Percentiles rank a stretch among this genome's conserved stretches.
phyloP scores from a whole-genome alignment of 2,329 filamentous ascomycete genomes.

The Alternaria sp. region DNA sequence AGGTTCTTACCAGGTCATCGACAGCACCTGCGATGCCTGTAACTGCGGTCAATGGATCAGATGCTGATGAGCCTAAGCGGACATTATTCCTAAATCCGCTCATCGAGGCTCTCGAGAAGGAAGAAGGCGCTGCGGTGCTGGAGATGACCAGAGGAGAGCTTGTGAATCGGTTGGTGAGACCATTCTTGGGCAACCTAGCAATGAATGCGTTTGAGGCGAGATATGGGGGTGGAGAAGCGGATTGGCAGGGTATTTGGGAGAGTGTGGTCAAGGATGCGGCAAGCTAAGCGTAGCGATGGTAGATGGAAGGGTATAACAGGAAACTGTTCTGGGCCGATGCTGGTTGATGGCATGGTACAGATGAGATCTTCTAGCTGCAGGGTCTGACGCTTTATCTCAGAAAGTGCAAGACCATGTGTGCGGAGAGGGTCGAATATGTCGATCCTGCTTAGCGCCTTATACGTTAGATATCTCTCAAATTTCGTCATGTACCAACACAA shows the following conservation, averaged over 20 bases:
- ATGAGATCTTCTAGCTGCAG: neutral
- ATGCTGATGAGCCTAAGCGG: slow-evolving; percentile 37
- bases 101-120: slow-evolving; percentile 43
- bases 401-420: neutral
- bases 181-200: slow-evolving; percentile 90
- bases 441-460: too few species aligned
- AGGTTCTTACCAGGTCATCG: slow-evolving; percentile 64
- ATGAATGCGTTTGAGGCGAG: slow-evolving; percentile 94
- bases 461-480: neutral
- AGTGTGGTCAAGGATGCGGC: slow-evolving; percentile 44
- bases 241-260: slow-evolving; percentile 44
- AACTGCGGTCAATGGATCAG: neutral
- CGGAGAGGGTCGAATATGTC: neutral
- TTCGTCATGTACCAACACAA: neutral
- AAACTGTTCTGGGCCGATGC: neutral
- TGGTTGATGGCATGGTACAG: neutral
- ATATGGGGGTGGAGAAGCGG: slow-evolving; percentile 75
- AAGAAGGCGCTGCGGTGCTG: slow-evolving; percentile 57
- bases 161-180: slow-evolving; percentile 79
- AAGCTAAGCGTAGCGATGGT: slow-evolving; percentile 8
- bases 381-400: neutral
- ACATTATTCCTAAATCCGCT: slow-evolving; percentile 55
- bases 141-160: slow-evolving; percentile 68
- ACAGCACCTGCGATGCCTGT: slow-evolving; percentile 9
- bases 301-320: neutral